Evolutionary conservation across 2,329 filamentous ascomycete genomes (phyloP), one percentile per base, ranked within the genome.

Genomic region (Gnomoniopsis sp.): DNA sequence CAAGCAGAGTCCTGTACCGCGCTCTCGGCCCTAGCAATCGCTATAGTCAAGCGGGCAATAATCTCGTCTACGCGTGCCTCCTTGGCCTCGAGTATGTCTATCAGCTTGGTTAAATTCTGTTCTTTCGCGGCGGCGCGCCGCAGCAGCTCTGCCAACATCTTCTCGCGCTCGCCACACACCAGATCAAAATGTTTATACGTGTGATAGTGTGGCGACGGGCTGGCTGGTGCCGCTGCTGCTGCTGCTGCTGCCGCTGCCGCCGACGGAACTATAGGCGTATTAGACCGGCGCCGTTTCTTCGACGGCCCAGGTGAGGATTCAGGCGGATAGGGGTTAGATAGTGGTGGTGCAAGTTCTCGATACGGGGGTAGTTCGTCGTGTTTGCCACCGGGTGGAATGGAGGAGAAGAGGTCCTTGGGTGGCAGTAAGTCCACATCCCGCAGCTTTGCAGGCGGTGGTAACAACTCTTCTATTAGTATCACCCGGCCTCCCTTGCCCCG

Each of bases 121-220:
- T 46, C 52, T 22, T 23, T 46, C 4, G 26, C 34, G 15, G 26
- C 41, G 8, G 41, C 23, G 23, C 52, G 52, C 41, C 52, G 52
- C 14, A 54, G 26, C 41, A 54, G 52, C 52, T 54, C 52, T 6
- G 23, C 38, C 38, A 54, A 47, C 17, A 54, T 54, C 22, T 54
- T 47, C 41, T 54, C 52, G 26, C 52, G 41, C 52, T 47, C 52
- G 43, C 52, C 41, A 7, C 43, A 38, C 23, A 30, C 52, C 1
- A 54, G 41, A 4, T 54, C 30, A 2, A 47, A 15, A 34, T 54
- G 43, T 19, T 54, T 22, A 21, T 26, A 54, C 8, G 43, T 48
- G 10, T 21, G 22, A 15, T 53, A 53, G 36, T 23, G 26, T 7
- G 51, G 51, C 11, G 51, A 34, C 11, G 38, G 30, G 26, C 49